These are phyloP conservation scores for Fusarium fracticaudum DNA, from an alignment of 2,329 filamentous ascomycete genomes.

Conservation along the genomic window DNA sequence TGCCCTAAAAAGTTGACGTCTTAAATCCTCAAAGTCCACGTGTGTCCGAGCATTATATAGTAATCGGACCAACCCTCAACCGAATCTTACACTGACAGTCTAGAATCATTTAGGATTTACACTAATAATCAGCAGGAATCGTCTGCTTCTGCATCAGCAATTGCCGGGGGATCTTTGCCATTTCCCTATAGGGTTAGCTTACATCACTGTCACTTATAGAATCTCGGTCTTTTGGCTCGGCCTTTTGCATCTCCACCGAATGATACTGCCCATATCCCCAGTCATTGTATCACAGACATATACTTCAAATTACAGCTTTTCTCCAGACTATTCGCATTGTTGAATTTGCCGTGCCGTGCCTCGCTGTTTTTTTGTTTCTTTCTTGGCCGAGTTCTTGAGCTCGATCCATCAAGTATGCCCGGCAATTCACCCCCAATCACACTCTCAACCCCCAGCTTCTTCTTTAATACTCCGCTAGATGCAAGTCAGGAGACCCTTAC, in stretches of 20 bases:
- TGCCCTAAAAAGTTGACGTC: not conserved
- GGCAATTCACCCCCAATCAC: conserved; percentile 12
- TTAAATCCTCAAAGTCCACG: not conserved
- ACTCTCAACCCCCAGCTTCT: conserved; percentile 24
- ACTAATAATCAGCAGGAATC: not conserved
- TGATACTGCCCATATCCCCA: not conserved
- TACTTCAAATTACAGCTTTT: not conserved
- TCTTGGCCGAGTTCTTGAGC: not conserved
- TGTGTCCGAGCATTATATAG: not conserved
- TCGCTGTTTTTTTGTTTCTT: not conserved
- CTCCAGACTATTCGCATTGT: not conserved
- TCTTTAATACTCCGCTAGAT: conserved; percentile 22
- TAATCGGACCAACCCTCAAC: conserved; percentile 11
- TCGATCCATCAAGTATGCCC: conserved; percentile 4
- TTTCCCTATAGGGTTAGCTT: conserved; percentile 11
- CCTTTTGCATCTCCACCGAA: conserved; percentile 16
- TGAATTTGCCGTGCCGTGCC: conserved; percentile 18
- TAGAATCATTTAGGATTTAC: not conserved
- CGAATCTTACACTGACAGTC: conserved; percentile 9
- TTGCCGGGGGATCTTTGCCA: not conserved
- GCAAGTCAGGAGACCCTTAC: conserved; percentile 3
- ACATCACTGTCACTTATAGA: not conserved
- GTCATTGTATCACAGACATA: not conserved
- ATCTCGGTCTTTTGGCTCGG: conserved; percentile 29
- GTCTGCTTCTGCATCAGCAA: not conserved